These are phyloP conservation scores for Boeremia exigua DNA, from an alignment of 2,329 filamentous ascomycete genomes.

Conservation along the genomic window DNA sequence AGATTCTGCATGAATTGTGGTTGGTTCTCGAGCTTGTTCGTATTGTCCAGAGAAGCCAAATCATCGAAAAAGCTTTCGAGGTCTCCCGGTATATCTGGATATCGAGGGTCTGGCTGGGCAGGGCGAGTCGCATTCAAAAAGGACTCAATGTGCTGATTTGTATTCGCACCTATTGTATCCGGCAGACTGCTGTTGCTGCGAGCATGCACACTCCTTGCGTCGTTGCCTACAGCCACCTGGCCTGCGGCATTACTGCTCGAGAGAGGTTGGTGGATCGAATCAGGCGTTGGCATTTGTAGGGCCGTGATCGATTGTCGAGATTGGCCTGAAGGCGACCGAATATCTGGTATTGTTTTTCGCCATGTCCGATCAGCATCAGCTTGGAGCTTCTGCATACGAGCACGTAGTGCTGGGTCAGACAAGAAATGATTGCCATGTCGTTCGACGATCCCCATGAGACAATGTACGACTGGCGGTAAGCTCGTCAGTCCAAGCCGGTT, in stretches of 20 bases:
- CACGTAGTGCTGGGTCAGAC: slow-evolving; percentile 21
- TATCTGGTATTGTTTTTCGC: slow-evolving; percentile 8
- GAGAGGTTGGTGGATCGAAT: slow-evolving; percentile 25
- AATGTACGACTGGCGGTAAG: slow-evolving; percentile 38
- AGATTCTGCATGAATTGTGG: slow-evolving; percentile 71
- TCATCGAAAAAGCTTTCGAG: slow-evolving; percentile 64
- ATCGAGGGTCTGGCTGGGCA: slow-evolving; percentile 27
- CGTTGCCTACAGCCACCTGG: background rate
- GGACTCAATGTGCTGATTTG: slow-evolving; percentile 11
- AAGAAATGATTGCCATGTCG: slow-evolving; percentile 20
- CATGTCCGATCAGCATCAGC: slow-evolving; percentile 21
- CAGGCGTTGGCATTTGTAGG: slow-evolving; percentile 27
- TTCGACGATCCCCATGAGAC: slow-evolving; percentile 31
- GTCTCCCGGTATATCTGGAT: slow-evolving; percentile 50
- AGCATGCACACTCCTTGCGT: slow-evolving; percentile 1
- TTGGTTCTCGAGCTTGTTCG: slow-evolving; percentile 61
- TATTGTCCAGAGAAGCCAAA: slow-evolving; percentile 62
- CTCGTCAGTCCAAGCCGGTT: slow-evolving; percentile 30
- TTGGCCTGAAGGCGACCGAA: slow-evolving; percentile 6
- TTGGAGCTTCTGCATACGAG: slow-evolving; percentile 28
- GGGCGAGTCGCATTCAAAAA: slow-evolving; percentile 4
- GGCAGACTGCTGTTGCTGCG: slow-evolving; percentile 20
- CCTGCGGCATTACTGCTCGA: slow-evolving; percentile 4
- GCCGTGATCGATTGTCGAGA: slow-evolving; percentile 7
- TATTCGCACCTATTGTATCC: slow-evolving; percentile 9